Percentiles rank a stretch among this genome's conserved stretches.
Conservation (phyloP, 306 rosid genomes). For the Gastrolobium bilobum region DNA sequence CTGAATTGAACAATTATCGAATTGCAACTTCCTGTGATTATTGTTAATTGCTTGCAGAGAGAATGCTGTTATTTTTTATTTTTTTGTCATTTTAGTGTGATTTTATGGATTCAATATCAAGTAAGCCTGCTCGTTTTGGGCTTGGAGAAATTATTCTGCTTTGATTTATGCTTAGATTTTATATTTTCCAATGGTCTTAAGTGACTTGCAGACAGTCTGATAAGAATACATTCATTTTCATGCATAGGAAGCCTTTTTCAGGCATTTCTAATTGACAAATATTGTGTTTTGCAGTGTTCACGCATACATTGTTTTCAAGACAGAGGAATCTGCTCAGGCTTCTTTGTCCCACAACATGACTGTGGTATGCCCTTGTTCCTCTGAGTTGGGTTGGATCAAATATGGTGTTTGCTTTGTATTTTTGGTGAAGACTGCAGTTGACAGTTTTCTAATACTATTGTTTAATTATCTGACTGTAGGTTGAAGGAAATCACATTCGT, state of each 20-base stretch:
- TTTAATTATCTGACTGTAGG: slow-evolving; percentile 56
- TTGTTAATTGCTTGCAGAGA: slow-evolving; percentile 17
- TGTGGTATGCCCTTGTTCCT: slow-evolving; percentile 64
- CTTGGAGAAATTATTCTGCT: slow-evolving; percentile 2
- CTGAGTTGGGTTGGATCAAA: slow-evolving; percentile 6
- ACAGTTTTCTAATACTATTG: not conserved
- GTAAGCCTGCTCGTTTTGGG: not conserved
- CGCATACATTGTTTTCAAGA: slow-evolving; percentile 84
- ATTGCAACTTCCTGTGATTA: not conserved
- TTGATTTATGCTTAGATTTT: slow-evolving; percentile 12
- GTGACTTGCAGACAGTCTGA: slow-evolving; percentile 1
- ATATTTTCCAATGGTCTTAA: not conserved
- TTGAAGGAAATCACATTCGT: slow-evolving; percentile 91
- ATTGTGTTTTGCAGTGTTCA: slow-evolving; percentile 73
- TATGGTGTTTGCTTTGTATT: not conserved
- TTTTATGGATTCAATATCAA: not conserved
- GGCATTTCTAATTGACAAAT: slow-evolving; percentile 40
- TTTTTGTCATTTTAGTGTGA: not conserved
- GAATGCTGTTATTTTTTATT: slow-evolving; percentile 38
- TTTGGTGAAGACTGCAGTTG: slow-evolving; percentile 2
- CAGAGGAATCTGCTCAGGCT: slow-evolving; percentile 80
- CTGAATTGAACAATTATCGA: slow-evolving; percentile 15
- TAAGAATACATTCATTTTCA: not conserved
- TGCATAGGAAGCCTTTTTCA: slow-evolving; percentile 32
- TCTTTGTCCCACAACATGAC: slow-evolving; percentile 90